These are phyloP conservation scores for Mesostigma viride DNA, from an alignment of 139 green algal species.

Conservation along the genomic window DNA sequence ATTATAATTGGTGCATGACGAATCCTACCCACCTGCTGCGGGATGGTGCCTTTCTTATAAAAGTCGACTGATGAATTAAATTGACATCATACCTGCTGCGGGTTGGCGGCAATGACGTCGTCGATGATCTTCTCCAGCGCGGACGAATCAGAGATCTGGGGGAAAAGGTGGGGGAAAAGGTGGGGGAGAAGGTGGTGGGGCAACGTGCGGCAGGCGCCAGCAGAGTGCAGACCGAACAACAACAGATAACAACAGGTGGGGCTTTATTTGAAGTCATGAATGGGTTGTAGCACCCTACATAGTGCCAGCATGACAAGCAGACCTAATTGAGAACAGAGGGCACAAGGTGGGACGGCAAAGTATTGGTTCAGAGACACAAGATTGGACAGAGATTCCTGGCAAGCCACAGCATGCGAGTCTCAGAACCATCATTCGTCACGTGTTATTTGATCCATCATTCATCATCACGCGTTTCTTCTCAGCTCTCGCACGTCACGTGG, in stretches of 20 bases:
- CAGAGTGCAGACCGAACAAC: not conserved
- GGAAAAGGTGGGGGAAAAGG: not conserved
- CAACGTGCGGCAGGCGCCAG: not conserved
- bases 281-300: not conserved
- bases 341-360: not conserved
- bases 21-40: not conserved
- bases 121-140: constrained; percentile 68
- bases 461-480: too few species aligned
- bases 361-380: not conserved
- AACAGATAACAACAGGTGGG: not conserved
- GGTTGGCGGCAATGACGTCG: constrained; percentile 60
- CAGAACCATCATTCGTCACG: too few species aligned
- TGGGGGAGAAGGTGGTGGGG: not conserved
- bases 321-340: not conserved
- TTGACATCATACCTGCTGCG: constrained; percentile 41
- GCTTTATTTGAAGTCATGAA: not conserved
- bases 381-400: too few species aligned
- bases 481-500: too few species aligned
- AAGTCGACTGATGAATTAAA: not conserved
- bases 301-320: not conserved
- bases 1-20: too few species aligned
- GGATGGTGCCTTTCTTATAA: not conserved
- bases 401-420: too few species aligned
- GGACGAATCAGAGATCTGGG: constrained; percentile 67
- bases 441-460: too few species aligned